Base-by-base conservation (phyloP, 1,284 basidiomycete species). In the Peniophora sp. region DNA sequence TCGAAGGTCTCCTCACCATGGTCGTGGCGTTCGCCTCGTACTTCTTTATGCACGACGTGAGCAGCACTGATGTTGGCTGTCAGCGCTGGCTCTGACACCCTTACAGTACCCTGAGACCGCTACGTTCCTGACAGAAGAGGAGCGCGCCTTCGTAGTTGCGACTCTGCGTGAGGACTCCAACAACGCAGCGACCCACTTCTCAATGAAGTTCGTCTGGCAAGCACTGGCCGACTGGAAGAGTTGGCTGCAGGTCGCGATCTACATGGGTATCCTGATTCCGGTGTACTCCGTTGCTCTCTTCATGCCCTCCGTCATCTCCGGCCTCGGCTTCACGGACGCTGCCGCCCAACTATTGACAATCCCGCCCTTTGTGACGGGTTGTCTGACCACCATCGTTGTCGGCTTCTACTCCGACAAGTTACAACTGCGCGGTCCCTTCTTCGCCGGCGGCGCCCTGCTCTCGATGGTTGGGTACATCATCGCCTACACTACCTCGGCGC, bases 241-340 rank as follows among this genome's bases (percentile, higher is more conserved):
- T 3, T 79, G 70, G 48, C 27, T 75, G 17, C 75, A 75, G 53
- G 56, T 71, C 18, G 62, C 65, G 22, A 69, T 75, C 48, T 73
- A 73, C 49, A 66, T 70, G 24, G 73, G 75, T 41, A 52, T 75
- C 17, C 66, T 81, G 50, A 62, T 76, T 47, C 74, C 81, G 5
- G 62, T 79, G 35, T 82, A 82, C 54, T 73, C 76, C 14, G 74
- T 83, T 55, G 72, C 81, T 32, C 68, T 83, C 47, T 84, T 83
- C 56, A 70, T 70, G 2, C 80, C 78, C 1, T 79, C 75, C 1
- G 79, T 82, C 58, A 74, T 82, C 48, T 67, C 69, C 6, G 64
- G 73, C 46, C 67, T 51, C 3, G 79, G 80, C 3, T 85, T 71
- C 67, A 70, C 73, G 2, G 73, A 80, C 35, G 72, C 78, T 1